phyloP scores from a whole-genome alignment of 495 filamentous ascomycete genomes.

The Hypoxylon subgilvum region DNA sequence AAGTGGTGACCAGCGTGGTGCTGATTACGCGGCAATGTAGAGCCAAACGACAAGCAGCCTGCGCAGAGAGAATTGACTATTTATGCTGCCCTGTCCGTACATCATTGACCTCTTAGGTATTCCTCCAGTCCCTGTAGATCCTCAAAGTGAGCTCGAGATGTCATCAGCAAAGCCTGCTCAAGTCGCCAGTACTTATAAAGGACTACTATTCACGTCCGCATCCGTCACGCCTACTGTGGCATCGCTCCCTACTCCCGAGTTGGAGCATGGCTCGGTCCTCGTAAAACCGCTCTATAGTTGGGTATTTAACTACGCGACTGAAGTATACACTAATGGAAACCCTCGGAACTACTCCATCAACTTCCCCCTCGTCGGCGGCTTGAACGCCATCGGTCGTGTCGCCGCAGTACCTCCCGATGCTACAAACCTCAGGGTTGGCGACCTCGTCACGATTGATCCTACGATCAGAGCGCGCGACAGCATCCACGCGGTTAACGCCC shows the following conservation, averaged over 20 bases:
- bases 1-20: too few species aligned
- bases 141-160: neutral
- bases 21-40: too few species aligned
- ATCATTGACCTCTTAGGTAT: too few species aligned
- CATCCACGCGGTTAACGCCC: conserved; percentile 34
- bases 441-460: conserved; percentile 52
- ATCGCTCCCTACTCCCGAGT: conserved; percentile 22
- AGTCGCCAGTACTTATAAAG: conserved; percentile 29
- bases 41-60: too few species aligned
- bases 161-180: neutral
- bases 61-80: too few species aligned
- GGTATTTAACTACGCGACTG: conserved; percentile 25
- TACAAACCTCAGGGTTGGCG: conserved; percentile 41
- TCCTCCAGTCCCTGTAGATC: too few species aligned
- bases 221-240: conserved; percentile 13
- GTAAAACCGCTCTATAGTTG: conserved; percentile 25
- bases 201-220: conserved; percentile 28
- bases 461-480: conserved; percentile 46
- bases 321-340: conserved; percentile 31
- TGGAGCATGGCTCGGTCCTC: conserved; percentile 22
- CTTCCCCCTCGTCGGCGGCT: conserved; percentile 11
- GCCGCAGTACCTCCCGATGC: conserved; percentile 49
- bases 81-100: too few species aligned
- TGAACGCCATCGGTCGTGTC: conserved; percentile 10
- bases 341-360: conserved; percentile 8